Evolutionary conservation across 2,329 filamentous ascomycete species (phyloP), one percentile per base, ranked within the genome.

Genomic region (Botryotinia narcissicola): DNA sequence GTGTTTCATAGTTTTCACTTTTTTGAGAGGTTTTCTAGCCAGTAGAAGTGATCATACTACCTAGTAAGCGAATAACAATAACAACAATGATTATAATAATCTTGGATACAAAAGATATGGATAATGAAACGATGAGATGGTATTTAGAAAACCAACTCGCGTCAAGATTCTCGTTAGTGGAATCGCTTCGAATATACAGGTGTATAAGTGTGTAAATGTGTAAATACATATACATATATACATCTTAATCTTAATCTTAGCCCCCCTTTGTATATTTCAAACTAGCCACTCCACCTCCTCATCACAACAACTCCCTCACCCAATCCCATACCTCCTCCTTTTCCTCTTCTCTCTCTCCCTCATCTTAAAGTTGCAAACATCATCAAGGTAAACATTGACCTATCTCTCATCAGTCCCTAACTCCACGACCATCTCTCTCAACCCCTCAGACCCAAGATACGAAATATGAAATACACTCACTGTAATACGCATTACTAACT

Each of bases 401-500:
- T 57, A 57, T 57, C n/a, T 8, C n/a, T 3, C 3, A 18, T 54
- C 25, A 54, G 48, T 54, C 0, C 48, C 10, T n/a, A 51, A n/a
- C 5, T 16, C 25, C 5, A 2, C 1, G 14, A 51, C 9, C 10
- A 51, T n/a, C 48, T 14, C 10, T 51, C 25, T 9, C 22, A n/a
- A 14, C 2, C 5, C 9, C 48, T 9, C 0, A 18, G 8, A 48
- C 20, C 22, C 20, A 46, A 46, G 22, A 25, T 4, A 10, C 22
- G 6, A 29, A 54, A 29, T 4, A 42, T 42, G 14, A 9, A 25
- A 48, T 10, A 1, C 64, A 51, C 67, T 76, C 18, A 73, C 75
- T 77, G 64, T 78, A 78, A 73, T 75, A 78, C 20, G 67, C 22
- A 70, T 74, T 78, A 6, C n/a, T 51, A 51, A 32, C 64, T 63